A percentile compares a stretch with the other conserved stretches of the same genome.
Conservation (phyloP, 805 yeast genomes). For the Candida hungchunana region DNA sequence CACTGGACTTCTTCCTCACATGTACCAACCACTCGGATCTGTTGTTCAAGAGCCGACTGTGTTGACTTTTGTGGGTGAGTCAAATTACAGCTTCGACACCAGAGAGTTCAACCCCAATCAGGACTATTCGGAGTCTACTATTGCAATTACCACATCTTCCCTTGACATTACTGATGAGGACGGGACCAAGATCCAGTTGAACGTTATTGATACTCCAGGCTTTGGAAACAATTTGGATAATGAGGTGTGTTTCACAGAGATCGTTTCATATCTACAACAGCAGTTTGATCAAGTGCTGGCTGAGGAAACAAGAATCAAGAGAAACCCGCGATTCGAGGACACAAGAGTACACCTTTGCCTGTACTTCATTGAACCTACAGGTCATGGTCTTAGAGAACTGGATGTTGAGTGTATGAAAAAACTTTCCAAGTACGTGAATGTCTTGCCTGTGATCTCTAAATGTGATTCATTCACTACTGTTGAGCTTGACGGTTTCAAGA, state of each 20-base stretch:
- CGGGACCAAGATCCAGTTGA: conserved; percentile 50
- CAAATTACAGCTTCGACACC: conserved; percentile 47
- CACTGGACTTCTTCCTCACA: conserved; percentile 56
- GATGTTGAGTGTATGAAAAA: conserved; percentile 70
- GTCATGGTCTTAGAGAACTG: conserved; percentile 73
- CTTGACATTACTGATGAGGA: conserved; percentile 62
- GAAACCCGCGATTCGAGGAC: conserved; percentile 81
- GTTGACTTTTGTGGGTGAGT: conserved; percentile 18
- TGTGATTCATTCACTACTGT: conserved; percentile 66
- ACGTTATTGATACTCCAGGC: conserved; percentile 71
- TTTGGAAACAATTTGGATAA: conserved; percentile 73
- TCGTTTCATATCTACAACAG: conserved; percentile 63
- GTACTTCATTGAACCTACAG: conserved; percentile 70
- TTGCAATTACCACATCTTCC: conserved; percentile 64
- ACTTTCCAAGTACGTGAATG: conserved; percentile 67
- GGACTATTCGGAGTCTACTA: conserved; percentile 68
- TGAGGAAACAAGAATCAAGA: conserved; percentile 80
- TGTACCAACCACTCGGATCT: conserved; percentile 39
- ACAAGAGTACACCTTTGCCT: conserved; percentile 70
- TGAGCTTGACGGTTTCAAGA: conserved; percentile 58
- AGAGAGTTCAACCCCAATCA: conserved; percentile 54
- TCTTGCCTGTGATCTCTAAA: conserved; percentile 64
- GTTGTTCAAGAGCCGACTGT: conserved; percentile 26
- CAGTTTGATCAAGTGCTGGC: conserved; percentile 76
- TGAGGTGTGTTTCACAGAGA: conserved; percentile 59